Base-by-base conservation (phyloP, 2,329 filamentous ascomycete genomes). In the Colletotrichum sp. region DNA sequence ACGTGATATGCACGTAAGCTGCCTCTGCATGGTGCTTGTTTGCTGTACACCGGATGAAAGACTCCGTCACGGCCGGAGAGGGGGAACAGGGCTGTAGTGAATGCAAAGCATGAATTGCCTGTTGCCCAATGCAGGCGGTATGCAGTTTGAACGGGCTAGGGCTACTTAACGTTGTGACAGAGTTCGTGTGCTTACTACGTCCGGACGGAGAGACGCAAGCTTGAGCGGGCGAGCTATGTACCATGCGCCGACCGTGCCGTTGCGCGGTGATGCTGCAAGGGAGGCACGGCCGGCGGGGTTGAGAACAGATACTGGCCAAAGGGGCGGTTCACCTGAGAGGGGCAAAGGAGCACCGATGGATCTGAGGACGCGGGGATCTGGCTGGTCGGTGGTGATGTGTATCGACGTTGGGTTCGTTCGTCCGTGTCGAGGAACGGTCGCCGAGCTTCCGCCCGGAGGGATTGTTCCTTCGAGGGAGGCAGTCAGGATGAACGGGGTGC, bases 121-220 rank as follows among this genome's bases (percentile, higher is more conserved):
- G 5, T n/a, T 10, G 18, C 8, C 3, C 36, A 44, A n/a, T 49
- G 39, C 9, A 9, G 18, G 2, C 18, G 9, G 39, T 49, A 21
- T 1, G 1, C 39, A 1, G 39, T 1, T 49, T 21, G 39, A 0
- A 49, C 39, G 39, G 18, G 39, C 39, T 0, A 0, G 18, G 39
- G 39, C 18, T 6, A 0, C 18, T 12, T n/a, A n/a, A 49, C n/a
- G n/a, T 52, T 13, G 44, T 13, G 44, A 52, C 0, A 13, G 3
- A n/a, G 44, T 52, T 49, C 5, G 44, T 8, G 3, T 52, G 44
- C 44, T 52, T 52, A 52, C 44, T 52, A 52, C n/a, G 44, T 52
- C 44, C 44, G 0, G 44, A 13, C 0, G 10, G n/a, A 13, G 1
- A 52, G 44, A 52, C 44, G n/a, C 44, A 52, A 52, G 44, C n/a